Evolutionary conservation across 345 rosid species (phyloP), one percentile per base, ranked within the genome.

Genomic region (Bruguiera parviflora): DNA sequence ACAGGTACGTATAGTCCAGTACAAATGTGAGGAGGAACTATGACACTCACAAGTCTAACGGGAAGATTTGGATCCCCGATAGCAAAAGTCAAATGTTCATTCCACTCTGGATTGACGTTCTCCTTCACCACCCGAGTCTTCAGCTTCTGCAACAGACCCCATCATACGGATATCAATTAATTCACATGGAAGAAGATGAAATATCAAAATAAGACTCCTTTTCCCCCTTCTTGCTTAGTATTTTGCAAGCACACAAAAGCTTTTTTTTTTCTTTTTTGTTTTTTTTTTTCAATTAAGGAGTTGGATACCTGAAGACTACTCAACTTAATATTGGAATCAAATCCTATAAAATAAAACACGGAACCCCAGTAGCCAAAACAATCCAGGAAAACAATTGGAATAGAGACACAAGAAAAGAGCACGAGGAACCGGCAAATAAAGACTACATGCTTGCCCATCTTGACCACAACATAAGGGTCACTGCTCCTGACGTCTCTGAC

Each of bases 41-140:
- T 24, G 9, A 51, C 35, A 61, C 96, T 89, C 80, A 89, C 97
- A 61, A 94, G 65, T 77, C 76, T 82, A 61, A 94, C 18, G 0
- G 96, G 92, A 59, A 84, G 82, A 72, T 19, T 78, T 2, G 96
- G 87, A 71, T 94, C 91, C 6, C 67, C 15, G 59, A 94, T 58
- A 1, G 93, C 83, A 56, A 94, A 87, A 49, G 97, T 94, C 37
- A 92, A 83, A 5, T 78, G 82, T 2, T 92, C 99, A 52, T 92
- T 80, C 97, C 99, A 94, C 69, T 84, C 93, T 0, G 96, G 99
- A 74, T 94, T 94, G 22, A 80, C 19, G 65, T 75, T 73, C 33
- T 78, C 63, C 78, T 87, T 87, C 64, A 89, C 72, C 20, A 88
- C 95, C 0, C 86, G 83, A 49, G 96, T 91, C 77, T 87, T 92